phyloP scores from a whole-genome alignment of 192 early-diverging fungal species.

The Coemansia sp. region DNA sequence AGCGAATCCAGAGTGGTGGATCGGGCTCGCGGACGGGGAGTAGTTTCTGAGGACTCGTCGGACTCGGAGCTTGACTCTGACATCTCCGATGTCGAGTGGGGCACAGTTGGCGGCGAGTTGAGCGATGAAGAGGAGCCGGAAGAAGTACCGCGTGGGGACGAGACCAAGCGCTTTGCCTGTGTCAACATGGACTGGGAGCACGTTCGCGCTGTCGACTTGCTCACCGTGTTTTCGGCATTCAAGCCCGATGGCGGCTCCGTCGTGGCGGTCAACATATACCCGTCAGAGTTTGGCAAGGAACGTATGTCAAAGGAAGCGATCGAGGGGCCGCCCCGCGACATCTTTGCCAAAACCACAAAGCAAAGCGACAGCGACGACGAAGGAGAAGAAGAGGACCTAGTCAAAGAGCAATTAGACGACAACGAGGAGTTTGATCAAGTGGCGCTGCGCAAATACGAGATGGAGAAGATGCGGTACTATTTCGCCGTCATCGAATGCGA shows the following conservation, averaged over 20 bases:
- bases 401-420: constrained; percentile 54
- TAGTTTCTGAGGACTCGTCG: constrained; percentile 50
- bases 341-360: constrained; percentile 30
- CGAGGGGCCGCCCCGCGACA: constrained; percentile 49
- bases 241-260: constrained; percentile 73
- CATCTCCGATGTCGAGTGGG: constrained; percentile 33
- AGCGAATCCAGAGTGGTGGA: constrained; percentile 54
- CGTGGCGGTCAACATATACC: constrained; percentile 77
- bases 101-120: constrained; percentile 38
- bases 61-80: constrained; percentile 35
- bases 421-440: constrained; percentile 80
- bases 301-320: constrained; percentile 52
- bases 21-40: constrained; percentile 78
- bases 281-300: constrained; percentile 72
- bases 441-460: constrained; percentile 84
- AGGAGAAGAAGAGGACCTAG: constrained; percentile 22
- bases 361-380: constrained; percentile 34
- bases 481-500: constrained; percentile 96
- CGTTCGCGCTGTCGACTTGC: constrained; percentile 81
- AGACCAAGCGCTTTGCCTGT: constrained; percentile 75
- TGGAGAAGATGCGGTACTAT: constrained; percentile 86
- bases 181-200: constrained; percentile 98
- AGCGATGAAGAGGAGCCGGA: constrained; percentile 60
- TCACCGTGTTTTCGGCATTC: constrained; percentile 81
- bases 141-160: constrained; percentile 56